Conservation (phyloP, 768 basidiomycete species). For the Xerocomellus intermedius region DNA sequence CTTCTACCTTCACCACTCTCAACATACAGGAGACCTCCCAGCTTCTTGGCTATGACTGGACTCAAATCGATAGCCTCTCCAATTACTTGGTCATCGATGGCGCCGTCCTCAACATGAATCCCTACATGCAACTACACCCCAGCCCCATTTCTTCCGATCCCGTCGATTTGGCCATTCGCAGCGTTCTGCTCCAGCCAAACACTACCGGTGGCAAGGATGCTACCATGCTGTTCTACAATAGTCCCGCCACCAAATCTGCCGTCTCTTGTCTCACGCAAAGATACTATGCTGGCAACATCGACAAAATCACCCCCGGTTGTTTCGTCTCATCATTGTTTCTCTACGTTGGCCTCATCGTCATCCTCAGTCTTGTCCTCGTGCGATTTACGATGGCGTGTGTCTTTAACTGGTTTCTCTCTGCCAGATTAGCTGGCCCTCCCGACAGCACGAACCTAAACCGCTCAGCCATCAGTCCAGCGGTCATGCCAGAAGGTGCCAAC, state of each 20-base stretch:
- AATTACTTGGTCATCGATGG: constrained; percentile 92
- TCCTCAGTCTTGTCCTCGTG: constrained; percentile 84
- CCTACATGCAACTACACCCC: constrained; percentile 78
- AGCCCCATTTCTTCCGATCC: constrained; percentile 65
- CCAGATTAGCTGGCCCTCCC: constrained; percentile 74
- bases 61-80: constrained; percentile 67
- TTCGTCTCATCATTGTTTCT: constrained; percentile 88
- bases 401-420: constrained; percentile 96
- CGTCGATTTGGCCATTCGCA: constrained; percentile 83
- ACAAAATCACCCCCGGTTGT: constrained; percentile 95
- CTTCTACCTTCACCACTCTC: constrained; percentile 58
- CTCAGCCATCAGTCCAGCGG: constrained; percentile 88
- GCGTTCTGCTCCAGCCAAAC: constrained; percentile 51
- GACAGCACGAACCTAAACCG: constrained; percentile 69
- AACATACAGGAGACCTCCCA: constrained; percentile 63
- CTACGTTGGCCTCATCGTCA: constrained; percentile 87
- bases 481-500: constrained; percentile 96
- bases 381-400: constrained; percentile 95
- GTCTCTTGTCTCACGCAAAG: constrained; percentile 81
- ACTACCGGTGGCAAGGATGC: constrained; percentile 77
- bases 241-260: constrained; percentile 58
- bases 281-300: constrained; percentile 92
- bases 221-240: constrained; percentile 82
- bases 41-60: constrained; percentile 88
- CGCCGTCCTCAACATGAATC: constrained; percentile 86